These are phyloP conservation scores for Arctostaphylos glauca DNA, from an alignment of 148 eudicot species.

Conservation along the genomic window DNA sequence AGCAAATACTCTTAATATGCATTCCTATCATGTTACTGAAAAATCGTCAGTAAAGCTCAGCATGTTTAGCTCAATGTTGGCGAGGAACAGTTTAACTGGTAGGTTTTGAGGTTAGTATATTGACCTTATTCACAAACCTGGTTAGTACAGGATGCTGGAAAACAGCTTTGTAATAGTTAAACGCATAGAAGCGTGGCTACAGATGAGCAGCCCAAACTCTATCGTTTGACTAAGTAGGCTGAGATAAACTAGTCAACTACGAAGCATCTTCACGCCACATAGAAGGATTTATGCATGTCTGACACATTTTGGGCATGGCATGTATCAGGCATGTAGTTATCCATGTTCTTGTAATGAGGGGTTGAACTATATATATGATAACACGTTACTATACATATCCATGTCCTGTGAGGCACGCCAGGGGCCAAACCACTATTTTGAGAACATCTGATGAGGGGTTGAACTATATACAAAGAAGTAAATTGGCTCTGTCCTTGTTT, in stretches of 20 bases:
- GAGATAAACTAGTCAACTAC: not conserved
- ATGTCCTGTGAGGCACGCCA: not conserved
- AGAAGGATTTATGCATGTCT: not conserved
- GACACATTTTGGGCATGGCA: not conserved
- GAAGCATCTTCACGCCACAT: not conserved
- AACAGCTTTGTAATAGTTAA: not conserved
- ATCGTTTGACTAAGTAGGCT: not conserved
- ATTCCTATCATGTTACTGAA: not conserved
- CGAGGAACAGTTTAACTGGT: not conserved
- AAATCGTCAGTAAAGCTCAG: not conserved
- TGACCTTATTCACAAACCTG: not conserved
- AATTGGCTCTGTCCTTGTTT: not conserved
- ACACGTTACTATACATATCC: too few species aligned
- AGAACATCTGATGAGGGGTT: not conserved
- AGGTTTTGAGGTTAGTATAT: not conserved
- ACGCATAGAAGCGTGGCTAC: not conserved
- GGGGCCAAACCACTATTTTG: not conserved
- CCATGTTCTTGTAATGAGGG: not conserved
- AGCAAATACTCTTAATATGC: not conserved
- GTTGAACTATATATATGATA: too few species aligned
- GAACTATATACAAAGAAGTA: too few species aligned
- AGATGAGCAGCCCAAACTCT: not conserved
- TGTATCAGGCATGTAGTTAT: not conserved
- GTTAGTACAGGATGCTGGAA: not conserved
- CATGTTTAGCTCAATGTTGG: not conserved